phyloP scores from a whole-genome alignment of 2,329 filamentous ascomycete genomes.

The Calonectria naviculata region DNA sequence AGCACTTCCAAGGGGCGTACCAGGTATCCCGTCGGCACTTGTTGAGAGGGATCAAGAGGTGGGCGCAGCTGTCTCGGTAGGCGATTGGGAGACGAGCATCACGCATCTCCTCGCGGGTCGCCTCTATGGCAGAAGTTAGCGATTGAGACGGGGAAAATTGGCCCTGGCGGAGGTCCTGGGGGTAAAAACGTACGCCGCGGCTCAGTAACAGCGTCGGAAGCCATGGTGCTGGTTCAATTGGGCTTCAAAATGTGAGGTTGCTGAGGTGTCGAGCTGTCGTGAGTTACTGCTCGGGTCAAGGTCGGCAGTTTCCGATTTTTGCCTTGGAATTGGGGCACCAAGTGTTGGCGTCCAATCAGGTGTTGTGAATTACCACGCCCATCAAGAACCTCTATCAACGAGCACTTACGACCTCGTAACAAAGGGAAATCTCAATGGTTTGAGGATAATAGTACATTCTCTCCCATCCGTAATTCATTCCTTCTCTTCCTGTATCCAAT shows the following conservation, averaged over 20 bases:
- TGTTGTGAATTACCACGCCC: slow-evolving; percentile 39
- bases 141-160: slow-evolving; percentile 27
- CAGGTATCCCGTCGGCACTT: slow-evolving; percentile 91
- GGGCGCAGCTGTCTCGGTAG: slow-evolving; percentile 96
- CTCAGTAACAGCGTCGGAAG: slow-evolving; percentile 49
- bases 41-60: slow-evolving; percentile 95
- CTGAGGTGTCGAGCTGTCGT: slow-evolving; percentile 39
- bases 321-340: slow-evolving; percentile 41
- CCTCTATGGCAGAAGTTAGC: slow-evolving; percentile 61
- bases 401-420: neutral
- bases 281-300: slow-evolving; percentile 44
- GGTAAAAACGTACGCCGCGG: slow-evolving; percentile 49
- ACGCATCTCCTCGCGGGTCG: slow-evolving; percentile 92
- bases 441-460: too few relatives aligned
- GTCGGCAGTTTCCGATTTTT: slow-evolving; percentile 37
- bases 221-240: slow-evolving; percentile 52
- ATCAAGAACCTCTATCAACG: neutral
- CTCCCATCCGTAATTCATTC: neutral
- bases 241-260: slow-evolving; percentile 42
- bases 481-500: neutral
- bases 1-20: slow-evolving; percentile 98
- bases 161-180: slow-evolving; percentile 3
- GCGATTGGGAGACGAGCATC: slow-evolving; percentile 87
- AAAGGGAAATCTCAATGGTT: neutral
- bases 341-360: slow-evolving; percentile 34